phyloP scores from a whole-genome alignment of 225 moss, liverwort and hornwort species.

The Straminergon stramineum region DNA sequence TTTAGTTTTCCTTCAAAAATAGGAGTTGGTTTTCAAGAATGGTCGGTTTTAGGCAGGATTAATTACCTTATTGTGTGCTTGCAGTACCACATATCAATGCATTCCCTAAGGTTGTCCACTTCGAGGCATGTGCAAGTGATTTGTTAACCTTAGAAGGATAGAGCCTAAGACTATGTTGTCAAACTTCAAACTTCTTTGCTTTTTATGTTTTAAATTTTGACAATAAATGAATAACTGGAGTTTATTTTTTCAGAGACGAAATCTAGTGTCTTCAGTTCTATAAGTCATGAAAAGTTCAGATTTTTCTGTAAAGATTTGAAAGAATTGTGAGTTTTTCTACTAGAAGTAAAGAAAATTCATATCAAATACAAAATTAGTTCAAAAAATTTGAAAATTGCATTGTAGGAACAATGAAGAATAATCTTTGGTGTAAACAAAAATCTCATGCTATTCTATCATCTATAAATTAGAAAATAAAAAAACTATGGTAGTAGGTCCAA shows the following conservation, averaged over 20 bases:
- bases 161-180: not conserved
- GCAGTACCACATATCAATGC: not conserved
- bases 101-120: not conserved
- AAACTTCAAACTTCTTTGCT: not conserved
- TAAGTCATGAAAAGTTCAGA: not conserved
- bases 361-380: too few species aligned
- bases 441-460: not conserved
- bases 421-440: not conserved
- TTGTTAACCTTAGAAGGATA: rapidly evolving
- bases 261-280: not conserved
- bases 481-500: not conserved
- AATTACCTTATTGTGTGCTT: too few species aligned
- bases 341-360: not conserved
- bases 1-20: too few species aligned
- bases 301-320: not conserved
- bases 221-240: not conserved
- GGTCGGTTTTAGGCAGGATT: too few species aligned
- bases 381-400: not conserved
- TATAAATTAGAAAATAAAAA: not conserved
- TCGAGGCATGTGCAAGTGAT: not conserved
- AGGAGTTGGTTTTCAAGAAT: too few species aligned
- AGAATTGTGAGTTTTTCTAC: not conserved
- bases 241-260: not conserved
- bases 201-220: not conserved
- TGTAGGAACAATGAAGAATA: not conserved